These are phyloP conservation scores for Globisporangium sylvaticum DNA, from an alignment of 352 stramenopile species.

Conservation along the genomic window DNA sequence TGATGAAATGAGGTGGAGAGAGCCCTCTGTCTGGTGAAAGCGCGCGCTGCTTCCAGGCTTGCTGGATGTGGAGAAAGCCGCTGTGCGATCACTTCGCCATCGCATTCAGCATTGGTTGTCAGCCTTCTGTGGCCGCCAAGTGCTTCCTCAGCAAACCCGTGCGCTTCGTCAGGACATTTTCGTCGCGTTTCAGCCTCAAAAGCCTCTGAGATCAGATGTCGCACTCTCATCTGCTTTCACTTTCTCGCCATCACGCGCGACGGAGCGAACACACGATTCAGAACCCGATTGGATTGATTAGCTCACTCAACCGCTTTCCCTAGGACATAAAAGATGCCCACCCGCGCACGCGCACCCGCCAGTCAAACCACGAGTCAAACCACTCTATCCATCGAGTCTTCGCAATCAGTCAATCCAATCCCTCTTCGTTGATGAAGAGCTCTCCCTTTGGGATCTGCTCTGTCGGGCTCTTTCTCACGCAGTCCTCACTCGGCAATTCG, in stretches of 20 bases:
- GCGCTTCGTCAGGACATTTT: too few relatives aligned
- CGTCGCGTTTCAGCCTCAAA: too few relatives aligned
- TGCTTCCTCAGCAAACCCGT: background rate
- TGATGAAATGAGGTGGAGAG: too few relatives aligned
- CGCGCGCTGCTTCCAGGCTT: too few relatives aligned
- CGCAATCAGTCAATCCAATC: background rate
- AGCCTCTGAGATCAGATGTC: background rate
- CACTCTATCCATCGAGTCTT: background rate
- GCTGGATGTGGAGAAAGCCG: too few relatives aligned
- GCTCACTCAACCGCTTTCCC: background rate
- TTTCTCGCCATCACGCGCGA: background rate
- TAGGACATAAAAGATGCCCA: background rate
- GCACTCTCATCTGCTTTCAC: background rate
- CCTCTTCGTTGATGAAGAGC: background rate
- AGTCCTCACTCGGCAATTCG: background rate
- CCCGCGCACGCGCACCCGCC: background rate
- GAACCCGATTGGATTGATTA: background rate
- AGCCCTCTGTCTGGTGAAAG: too few relatives aligned
- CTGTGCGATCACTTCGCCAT: too few relatives aligned
- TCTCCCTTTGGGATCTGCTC: background rate
- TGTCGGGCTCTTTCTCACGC: background rate
- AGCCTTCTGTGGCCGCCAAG: too few relatives aligned
- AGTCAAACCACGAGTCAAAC: background rate
- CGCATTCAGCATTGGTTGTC: too few relatives aligned
- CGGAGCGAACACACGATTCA: background rate